phyloP scores from a whole-genome alignment of 1,284 basidiomycete species.

The Apiotrichum mycotoxinovorans region DNA sequence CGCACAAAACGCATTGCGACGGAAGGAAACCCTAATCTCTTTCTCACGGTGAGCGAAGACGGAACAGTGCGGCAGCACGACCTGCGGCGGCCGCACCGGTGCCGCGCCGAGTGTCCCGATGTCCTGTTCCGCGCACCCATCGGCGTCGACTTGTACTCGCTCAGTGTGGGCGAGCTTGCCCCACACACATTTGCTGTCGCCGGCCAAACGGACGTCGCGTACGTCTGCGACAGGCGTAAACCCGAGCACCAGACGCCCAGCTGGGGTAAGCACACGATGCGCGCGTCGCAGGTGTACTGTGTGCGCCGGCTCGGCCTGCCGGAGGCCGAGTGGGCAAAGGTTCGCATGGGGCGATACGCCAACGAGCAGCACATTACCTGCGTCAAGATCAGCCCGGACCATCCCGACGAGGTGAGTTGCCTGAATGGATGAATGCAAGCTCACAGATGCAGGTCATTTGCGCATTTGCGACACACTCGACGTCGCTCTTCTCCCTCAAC shows the following conservation, averaged over 20 bases:
- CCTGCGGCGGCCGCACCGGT: slow-evolving; percentile 57
- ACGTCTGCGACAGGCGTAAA: slow-evolving; percentile 83
- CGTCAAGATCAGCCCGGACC: slow-evolving; percentile 66
- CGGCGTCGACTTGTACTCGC: slow-evolving; percentile 51
- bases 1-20: slow-evolving; percentile 73
- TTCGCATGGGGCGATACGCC: slow-evolving; percentile 20
- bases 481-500: slow-evolving; percentile 74
- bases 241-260: slow-evolving; percentile 63
- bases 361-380: slow-evolving; percentile 68
- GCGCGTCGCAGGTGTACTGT: slow-evolving; percentile 59
- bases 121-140: slow-evolving; percentile 43
- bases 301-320: slow-evolving; percentile 75
- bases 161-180: slow-evolving; percentile 50
- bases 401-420: slow-evolving; percentile 69
- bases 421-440: too few relatives aligned
- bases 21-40: slow-evolving; percentile 75
- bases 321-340: slow-evolving; percentile 41
- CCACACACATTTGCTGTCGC: slow-evolving; percentile 55
- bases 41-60: slow-evolving; percentile 78
- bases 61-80: slow-evolving; percentile 82
- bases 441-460: slow-evolving; percentile 43
- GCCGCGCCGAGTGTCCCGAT: slow-evolving; percentile 43
- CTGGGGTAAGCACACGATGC: slow-evolving; percentile 61
- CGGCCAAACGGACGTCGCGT: slow-evolving; percentile 60
- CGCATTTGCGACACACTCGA: slow-evolving; percentile 72